These are phyloP conservation scores for Leucosporidium creatinivorum DNA, from an alignment of 768 basidiomycete genomes.

Conservation along the genomic window DNA sequence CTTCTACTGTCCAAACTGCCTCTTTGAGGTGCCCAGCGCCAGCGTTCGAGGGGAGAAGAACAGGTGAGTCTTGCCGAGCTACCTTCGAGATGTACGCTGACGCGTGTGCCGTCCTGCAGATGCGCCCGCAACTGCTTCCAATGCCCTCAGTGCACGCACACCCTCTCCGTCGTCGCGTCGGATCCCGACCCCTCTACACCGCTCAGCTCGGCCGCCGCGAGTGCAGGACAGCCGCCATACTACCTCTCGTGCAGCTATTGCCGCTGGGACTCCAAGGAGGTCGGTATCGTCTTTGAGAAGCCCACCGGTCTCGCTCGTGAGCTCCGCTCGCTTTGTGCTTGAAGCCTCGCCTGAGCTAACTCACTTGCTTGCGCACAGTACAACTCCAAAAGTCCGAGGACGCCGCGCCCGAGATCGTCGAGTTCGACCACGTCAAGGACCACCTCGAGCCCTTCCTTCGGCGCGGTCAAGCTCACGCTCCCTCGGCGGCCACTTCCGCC, in stretches of 20 bases:
- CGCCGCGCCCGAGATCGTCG: slow-evolving; percentile 70
- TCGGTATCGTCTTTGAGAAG: slow-evolving; percentile 90
- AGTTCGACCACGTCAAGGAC: slow-evolving; percentile 90
- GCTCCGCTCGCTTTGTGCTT: slow-evolving; percentile 33
- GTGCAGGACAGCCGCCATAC: slow-evolving; percentile 76
- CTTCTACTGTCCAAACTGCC: slow-evolving; percentile 96
- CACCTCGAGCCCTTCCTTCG: slow-evolving; percentile 94
- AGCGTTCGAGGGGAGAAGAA: slow-evolving; percentile 98
- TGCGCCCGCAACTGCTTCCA: slow-evolving; percentile 97
- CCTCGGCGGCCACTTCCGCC: slow-evolving; percentile 58
- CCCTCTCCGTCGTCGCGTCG: slow-evolving; percentile 81
- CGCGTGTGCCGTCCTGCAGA: slow-evolving; percentile 47
- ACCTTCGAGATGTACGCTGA: background rate
- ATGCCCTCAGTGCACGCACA: slow-evolving; percentile 87
- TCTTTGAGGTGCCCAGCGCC: slow-evolving; percentile 96
- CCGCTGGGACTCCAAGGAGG: slow-evolving; percentile 86
- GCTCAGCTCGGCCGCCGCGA: slow-evolving; percentile 28
- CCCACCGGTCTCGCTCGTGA: slow-evolving; percentile 87
- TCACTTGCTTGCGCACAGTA: slow-evolving; percentile 48
- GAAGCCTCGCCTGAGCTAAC: background rate
- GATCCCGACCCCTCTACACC: slow-evolving; percentile 46
- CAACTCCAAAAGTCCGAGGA: slow-evolving; percentile 88
- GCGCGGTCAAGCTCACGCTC: slow-evolving; percentile 35
- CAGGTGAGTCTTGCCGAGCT: slow-evolving; percentile 49
- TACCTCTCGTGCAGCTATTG: slow-evolving; percentile 86